Percentiles rank a stretch among this genome's conserved stretches.
These are phyloP conservation scores for Daphne laureola DNA, from an alignment of 441 rosid genomes.

Conservation along the genomic window DNA sequence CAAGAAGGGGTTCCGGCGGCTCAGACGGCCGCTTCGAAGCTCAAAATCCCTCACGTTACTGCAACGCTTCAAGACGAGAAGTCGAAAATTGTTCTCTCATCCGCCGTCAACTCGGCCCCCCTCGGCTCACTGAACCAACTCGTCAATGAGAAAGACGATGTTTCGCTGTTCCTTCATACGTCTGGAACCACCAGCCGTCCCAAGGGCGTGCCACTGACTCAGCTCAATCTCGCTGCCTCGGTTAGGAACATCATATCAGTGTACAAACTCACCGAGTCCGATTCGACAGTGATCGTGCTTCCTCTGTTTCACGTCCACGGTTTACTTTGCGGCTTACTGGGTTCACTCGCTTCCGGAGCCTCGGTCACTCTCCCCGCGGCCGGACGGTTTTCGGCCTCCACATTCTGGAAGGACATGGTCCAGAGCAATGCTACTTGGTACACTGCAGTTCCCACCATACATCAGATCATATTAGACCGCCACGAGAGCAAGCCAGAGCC, in stretches of 20 bases:
- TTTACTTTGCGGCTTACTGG: constrained; percentile 42
- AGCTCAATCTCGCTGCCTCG: constrained; percentile 53
- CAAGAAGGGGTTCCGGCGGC: constrained; percentile 37
- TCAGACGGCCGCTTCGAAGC: constrained; percentile 45
- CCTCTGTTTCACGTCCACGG: constrained; percentile 69
- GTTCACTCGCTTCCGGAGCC: constrained; percentile 52
- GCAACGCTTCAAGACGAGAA: constrained; percentile 26
- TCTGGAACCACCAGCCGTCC: constrained; percentile 77
- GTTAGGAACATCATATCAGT: constrained; percentile 52
- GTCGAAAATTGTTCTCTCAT: constrained; percentile 28
- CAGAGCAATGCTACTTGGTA: constrained; percentile 55
- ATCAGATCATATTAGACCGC: constrained; percentile 58
- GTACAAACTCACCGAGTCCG: constrained; percentile 40
- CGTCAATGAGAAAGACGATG: constrained; percentile 40
- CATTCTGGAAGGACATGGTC: constrained; percentile 62
- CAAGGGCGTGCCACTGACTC: constrained; percentile 66
- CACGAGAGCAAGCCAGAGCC: constrained; percentile 47
- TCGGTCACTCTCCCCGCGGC: constrained; percentile 50
- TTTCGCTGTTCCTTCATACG: constrained; percentile 56
- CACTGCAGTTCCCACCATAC: constrained; percentile 71
- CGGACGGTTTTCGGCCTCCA: constrained; percentile 61
- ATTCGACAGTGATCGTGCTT: constrained; percentile 57
- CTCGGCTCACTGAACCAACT: constrained; percentile 12
- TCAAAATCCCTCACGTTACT: constrained; percentile 33
- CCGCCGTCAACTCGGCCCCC: constrained; percentile 13